Percentiles rank a stretch among this genome's conserved stretches.
phyloP scores from a whole-genome alignment of 805 yeast species.

The Yarrowia keelungensis region DNA sequence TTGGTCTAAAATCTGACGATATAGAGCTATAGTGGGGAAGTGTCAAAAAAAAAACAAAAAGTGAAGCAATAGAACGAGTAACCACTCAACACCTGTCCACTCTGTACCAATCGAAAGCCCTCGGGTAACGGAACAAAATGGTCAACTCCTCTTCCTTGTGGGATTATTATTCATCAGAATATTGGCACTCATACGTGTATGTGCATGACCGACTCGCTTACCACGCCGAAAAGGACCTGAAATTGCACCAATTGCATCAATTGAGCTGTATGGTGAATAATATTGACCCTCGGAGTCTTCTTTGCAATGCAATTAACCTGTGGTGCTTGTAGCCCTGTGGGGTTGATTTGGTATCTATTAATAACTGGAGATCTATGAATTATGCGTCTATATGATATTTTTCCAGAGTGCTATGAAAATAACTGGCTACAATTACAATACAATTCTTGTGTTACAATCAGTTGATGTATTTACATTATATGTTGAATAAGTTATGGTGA shows the following conservation, averaged over 20 bases:
- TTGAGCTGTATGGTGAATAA: not conserved
- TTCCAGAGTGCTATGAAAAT: not conserved
- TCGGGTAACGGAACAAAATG: not conserved
- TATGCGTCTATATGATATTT: too few relatives aligned
- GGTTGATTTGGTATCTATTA: not conserved
- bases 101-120: not conserved
- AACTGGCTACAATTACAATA: not conserved
- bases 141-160: not conserved
- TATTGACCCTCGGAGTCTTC: not conserved
- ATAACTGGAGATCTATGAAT: not conserved
- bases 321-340: not conserved
- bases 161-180: too few relatives aligned
- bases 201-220: too few relatives aligned
- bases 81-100: too few relatives aligned
- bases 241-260: not conserved
- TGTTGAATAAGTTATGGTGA: conserved; percentile 39
- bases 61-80: too few relatives aligned
- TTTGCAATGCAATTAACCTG: too few relatives aligned
- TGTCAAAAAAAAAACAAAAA: too few relatives aligned
- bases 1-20: too few relatives aligned
- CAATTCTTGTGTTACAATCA: conserved; percentile 4
- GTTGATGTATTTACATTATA: conserved; percentile 32
- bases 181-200: too few relatives aligned
- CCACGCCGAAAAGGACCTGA: too few relatives aligned
- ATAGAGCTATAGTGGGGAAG: too few relatives aligned